Evolutionary conservation across 2,329 filamentous ascomycete genomes (phyloP).

Genomic region (Leptosphaerulina australis): DNA sequence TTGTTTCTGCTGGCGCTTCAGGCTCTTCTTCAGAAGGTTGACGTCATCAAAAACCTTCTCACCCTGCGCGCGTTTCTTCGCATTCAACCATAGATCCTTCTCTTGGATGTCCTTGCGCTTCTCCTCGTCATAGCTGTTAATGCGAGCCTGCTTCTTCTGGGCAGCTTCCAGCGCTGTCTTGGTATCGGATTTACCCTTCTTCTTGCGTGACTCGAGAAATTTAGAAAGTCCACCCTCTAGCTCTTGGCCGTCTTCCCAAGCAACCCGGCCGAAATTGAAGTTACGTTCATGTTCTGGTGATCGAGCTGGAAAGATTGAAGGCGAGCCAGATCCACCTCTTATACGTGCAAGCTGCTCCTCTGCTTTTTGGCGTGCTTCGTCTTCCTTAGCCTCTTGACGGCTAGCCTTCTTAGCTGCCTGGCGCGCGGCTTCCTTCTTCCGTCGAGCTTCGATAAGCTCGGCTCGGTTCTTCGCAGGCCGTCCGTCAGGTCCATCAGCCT

Average conservation of each 20-base stretch:
- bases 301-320: constrained; percentile 56
- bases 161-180: constrained; percentile 85
- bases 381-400: constrained; percentile 75
- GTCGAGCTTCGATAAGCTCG: constrained; percentile 87
- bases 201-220: constrained; percentile 71
- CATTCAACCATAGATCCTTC: constrained; percentile 93
- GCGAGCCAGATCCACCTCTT: constrained; percentile 64
- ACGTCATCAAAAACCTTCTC: constrained; percentile 89
- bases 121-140: constrained; percentile 74
- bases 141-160: constrained; percentile 82
- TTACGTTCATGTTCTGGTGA: constrained; percentile 63
- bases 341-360: constrained; percentile 62
- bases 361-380: constrained; percentile 70
- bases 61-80: constrained; percentile 85
- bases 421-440: constrained; percentile 84
- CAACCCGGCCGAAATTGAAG: constrained; percentile 90
- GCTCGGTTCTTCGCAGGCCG: constrained; percentile 83
- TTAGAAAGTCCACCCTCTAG: constrained; percentile 72
- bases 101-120: constrained; percentile 88
- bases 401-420: constrained; percentile 89
- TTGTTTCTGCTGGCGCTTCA: constrained; percentile 87
- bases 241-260: constrained; percentile 83
- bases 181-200: constrained; percentile 82
- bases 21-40: constrained; percentile 80
- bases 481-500: constrained; percentile 83